These are phyloP conservation scores for Serendipita vermifera DNA, from an alignment of 768 basidiomycete genomes.

Conservation along the genomic window DNA sequence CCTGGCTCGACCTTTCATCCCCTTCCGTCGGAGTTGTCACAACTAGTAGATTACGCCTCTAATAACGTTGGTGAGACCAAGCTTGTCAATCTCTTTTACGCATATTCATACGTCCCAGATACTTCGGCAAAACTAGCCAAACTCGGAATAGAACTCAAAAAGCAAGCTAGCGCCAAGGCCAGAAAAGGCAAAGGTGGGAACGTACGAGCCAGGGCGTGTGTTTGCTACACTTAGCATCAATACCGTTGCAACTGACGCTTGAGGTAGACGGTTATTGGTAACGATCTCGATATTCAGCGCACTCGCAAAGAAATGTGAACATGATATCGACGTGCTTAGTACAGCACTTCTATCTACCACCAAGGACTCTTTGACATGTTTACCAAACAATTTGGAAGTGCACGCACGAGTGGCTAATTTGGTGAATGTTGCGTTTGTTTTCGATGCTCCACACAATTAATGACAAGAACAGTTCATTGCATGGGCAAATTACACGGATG, in stretches of 20 bases:
- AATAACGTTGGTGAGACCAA: no score
- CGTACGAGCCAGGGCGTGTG: constrained; percentile 65
- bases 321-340: constrained; percentile 64
- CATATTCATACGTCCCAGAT: no score
- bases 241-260: constrained; percentile 5
- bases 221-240: constrained; percentile 14
- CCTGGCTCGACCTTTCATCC: constrained; percentile 67
- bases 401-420: constrained; percentile 64
- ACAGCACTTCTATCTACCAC: constrained; percentile 49
- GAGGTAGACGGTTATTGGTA: constrained; percentile 76
- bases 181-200: constrained; percentile 63
- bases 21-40: constrained; percentile 73
- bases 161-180: constrained; percentile 49
- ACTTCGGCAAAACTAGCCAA: constrained; percentile 69
- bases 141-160: constrained; percentile 62
- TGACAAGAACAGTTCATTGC: constrained; percentile 56
- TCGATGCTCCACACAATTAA: no score
- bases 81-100: no score
- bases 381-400: constrained; percentile 51
- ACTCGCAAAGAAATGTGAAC: constrained; percentile 73
- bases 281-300: constrained; percentile 71
- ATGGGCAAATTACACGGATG: constrained; percentile 86
- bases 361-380: constrained; percentile 34
- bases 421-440: constrained; percentile 46
- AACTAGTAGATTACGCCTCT: constrained; percentile 78